Evolutionary conservation across 495 filamentous ascomycete species (phyloP).

Genomic region (Bombardia bombarda): DNA sequence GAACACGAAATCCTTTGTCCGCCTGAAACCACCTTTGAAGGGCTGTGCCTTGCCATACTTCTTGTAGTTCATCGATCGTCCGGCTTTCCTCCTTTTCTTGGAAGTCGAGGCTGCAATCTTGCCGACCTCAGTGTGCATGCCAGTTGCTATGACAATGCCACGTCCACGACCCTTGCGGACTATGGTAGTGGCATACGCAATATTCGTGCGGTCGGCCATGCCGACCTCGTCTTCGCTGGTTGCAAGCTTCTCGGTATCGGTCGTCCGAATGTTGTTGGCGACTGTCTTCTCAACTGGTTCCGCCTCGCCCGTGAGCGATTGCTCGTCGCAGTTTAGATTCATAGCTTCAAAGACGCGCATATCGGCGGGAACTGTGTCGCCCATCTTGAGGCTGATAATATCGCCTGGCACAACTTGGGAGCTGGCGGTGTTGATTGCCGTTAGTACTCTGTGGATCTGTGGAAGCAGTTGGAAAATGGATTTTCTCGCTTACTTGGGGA

Average conservation of each 20-base stretch:
- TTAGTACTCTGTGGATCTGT: neutral
- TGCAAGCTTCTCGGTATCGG: slow-evolving; percentile 21
- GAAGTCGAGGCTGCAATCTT: slow-evolving; percentile 64
- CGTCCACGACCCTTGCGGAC: slow-evolving; percentile 61
- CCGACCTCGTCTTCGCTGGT: slow-evolving; percentile 43
- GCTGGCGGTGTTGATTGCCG: slow-evolving; percentile 27
- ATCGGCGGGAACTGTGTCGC: slow-evolving; percentile 78
- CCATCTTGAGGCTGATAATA: slow-evolving; percentile 70
- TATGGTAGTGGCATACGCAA: slow-evolving; percentile 60
- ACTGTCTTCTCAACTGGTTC: slow-evolving; percentile 32
- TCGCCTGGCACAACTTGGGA: slow-evolving; percentile 76
- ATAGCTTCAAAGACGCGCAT: slow-evolving; percentile 66
- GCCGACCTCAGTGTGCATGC: slow-evolving; percentile 80
- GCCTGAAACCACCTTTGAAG: slow-evolving; percentile 47
- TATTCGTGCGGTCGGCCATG: slow-evolving; percentile 59
- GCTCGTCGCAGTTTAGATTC: slow-evolving; percentile 48
- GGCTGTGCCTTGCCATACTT: slow-evolving; percentile 53
- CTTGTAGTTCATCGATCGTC: slow-evolving; percentile 53
- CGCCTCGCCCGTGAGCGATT: slow-evolving; percentile 61
- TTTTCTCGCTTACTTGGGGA: slow-evolving; percentile 56
- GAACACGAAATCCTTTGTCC: slow-evolving; percentile 55
- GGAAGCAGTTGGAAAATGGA: neutral
- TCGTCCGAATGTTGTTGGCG: slow-evolving; percentile 22
- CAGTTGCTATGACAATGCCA: slow-evolving; percentile 60
- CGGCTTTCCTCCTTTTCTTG: slow-evolving; percentile 52